Percentiles rank a stretch among this genome's conserved stretches.
Conservation (phyloP, 176 grass and related monocot species). For the Aechmea fasciata region DNA sequence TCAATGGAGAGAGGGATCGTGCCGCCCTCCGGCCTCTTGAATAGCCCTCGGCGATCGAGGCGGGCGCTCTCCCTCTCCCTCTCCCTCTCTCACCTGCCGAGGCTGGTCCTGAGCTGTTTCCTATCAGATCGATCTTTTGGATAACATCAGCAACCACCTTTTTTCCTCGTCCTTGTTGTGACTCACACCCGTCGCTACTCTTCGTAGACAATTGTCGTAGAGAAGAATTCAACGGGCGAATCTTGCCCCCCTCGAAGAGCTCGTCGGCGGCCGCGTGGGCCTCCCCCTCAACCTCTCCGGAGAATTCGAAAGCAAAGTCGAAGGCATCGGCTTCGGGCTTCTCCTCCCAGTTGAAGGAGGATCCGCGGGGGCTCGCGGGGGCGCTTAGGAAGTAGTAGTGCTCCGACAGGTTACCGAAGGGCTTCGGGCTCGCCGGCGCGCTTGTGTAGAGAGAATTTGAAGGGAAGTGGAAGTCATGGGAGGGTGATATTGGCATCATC, state of each 20-base stretch:
- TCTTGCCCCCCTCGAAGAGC: constrained; percentile 94
- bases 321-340: not conserved
- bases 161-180: constrained; percentile 18
- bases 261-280: constrained; percentile 47
- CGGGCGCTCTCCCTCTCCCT: constrained; percentile 17
- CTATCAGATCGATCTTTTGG: no score
- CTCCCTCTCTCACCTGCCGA: not conserved
- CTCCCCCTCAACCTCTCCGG: not conserved
- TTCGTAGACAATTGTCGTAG: constrained; percentile 12
- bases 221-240: constrained; percentile 53
- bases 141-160: no score
- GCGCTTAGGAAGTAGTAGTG: constrained; percentile 69
- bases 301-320: constrained; percentile 15
- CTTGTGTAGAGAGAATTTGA: not conserved
- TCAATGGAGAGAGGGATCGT: constrained; percentile 64
- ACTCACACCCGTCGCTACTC: not conserved
- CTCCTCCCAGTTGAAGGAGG: constrained; percentile 1
- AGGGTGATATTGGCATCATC: constrained; percentile 46
- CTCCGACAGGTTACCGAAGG: constrained; percentile 13
- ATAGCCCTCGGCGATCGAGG: not conserved
- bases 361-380: constrained; percentile 47
- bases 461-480: constrained; percentile 14
- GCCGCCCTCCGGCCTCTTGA: constrained; percentile 23
- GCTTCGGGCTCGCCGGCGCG: constrained; percentile 60
- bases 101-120: no score